A percentile compares a stretch with the other conserved stretches of the same genome.
Conservation (phyloP, 768 basidiomycete species). For the Boletus reticulatus region DNA sequence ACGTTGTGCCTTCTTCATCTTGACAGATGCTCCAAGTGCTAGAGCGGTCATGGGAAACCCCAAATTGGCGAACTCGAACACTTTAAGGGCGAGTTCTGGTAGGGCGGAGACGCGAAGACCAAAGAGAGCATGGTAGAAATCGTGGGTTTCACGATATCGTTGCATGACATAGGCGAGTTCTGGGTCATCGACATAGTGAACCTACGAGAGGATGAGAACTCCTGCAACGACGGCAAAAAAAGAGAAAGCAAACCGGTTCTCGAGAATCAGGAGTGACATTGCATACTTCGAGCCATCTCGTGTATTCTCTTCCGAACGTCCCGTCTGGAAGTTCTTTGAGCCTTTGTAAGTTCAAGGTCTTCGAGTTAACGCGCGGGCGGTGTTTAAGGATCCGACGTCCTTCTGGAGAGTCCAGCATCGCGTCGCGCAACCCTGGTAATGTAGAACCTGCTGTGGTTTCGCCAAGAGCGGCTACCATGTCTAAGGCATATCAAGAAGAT, state of each 20-base stretch:
- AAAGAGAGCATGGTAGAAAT: slow-evolving; percentile 93
- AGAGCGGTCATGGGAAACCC: slow-evolving; percentile 85
- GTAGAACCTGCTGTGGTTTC: slow-evolving; percentile 87
- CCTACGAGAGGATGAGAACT: slow-evolving; percentile 45
- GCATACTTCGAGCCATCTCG: slow-evolving; percentile 86
- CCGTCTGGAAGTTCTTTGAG: slow-evolving; percentile 70
- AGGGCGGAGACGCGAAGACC: slow-evolving; percentile 86
- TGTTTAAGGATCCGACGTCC: slow-evolving; percentile 83
- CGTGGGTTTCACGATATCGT: slow-evolving; percentile 96
- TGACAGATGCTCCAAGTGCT: slow-evolving; percentile 54
- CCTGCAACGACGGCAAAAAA: neutral
- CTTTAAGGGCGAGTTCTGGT: slow-evolving; percentile 92
- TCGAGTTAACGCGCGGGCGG: slow-evolving; percentile 76
- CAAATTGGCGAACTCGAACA: slow-evolving; percentile 91
- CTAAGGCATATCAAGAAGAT: slow-evolving; percentile 39
- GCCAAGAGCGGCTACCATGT: slow-evolving; percentile 93
- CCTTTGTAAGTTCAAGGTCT: slow-evolving; percentile 67
- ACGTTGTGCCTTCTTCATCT: slow-evolving; percentile 41
- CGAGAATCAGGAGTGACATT: slow-evolving; percentile 92
- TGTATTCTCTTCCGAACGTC: slow-evolving; percentile 83
- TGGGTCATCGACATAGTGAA: slow-evolving; percentile 91
- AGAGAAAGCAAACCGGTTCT: slow-evolving; percentile 63
- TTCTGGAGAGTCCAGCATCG: slow-evolving; percentile 76
- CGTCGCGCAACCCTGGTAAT: slow-evolving; percentile 71
- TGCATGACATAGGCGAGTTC: slow-evolving; percentile 98